Evolutionary conservation across 1,139 yeast genomes (phyloP).

Genomic region (Diutina catenulata): DNA sequence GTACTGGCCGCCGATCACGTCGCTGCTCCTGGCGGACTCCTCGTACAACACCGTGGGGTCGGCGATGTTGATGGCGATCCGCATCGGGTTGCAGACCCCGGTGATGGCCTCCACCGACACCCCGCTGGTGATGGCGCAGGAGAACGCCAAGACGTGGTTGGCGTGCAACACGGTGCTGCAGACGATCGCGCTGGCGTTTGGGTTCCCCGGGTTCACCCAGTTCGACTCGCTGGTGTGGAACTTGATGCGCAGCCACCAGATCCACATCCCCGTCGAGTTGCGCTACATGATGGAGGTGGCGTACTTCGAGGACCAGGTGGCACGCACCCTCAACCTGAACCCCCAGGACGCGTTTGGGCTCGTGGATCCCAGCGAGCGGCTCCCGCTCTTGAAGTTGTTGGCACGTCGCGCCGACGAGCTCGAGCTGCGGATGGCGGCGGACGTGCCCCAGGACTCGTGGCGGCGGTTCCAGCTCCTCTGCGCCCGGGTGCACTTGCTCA

Average conservation of each 20-base stretch:
- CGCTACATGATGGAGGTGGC: constrained; percentile 73
- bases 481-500: constrained; percentile 65
- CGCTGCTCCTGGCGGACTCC: constrained; percentile 88
- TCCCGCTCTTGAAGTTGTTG: constrained; percentile 62
- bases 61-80: constrained; percentile 81
- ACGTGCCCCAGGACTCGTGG: constrained; percentile 40
- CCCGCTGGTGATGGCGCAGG: constrained; percentile 40
- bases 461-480: constrained; percentile 58
- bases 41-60: constrained; percentile 92
- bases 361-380: constrained; percentile 54
- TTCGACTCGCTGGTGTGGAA: constrained; percentile 19
- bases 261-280: constrained; percentile 47
- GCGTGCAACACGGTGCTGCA: constrained; percentile 85
- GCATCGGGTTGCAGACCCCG: constrained; percentile 81
- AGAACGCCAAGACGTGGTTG: constrained; percentile 87
- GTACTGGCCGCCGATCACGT: constrained; percentile 92
- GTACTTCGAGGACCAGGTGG: constrained; percentile 76
- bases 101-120: constrained; percentile 7
- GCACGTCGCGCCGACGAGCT: constrained; percentile 64
- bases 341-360: constrained; percentile 58
- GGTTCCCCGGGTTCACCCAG: constrained; percentile 85
- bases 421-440: constrained; percentile 33
- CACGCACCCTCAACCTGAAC: constrained; percentile 64
- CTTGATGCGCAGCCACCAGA: not conserved
- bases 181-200: constrained; percentile 82